Evolutionary conservation across 2,329 filamentous ascomycete genomes (phyloP), one percentile per base, ranked within the genome.

Genomic region (Penicillium frequentans): DNA sequence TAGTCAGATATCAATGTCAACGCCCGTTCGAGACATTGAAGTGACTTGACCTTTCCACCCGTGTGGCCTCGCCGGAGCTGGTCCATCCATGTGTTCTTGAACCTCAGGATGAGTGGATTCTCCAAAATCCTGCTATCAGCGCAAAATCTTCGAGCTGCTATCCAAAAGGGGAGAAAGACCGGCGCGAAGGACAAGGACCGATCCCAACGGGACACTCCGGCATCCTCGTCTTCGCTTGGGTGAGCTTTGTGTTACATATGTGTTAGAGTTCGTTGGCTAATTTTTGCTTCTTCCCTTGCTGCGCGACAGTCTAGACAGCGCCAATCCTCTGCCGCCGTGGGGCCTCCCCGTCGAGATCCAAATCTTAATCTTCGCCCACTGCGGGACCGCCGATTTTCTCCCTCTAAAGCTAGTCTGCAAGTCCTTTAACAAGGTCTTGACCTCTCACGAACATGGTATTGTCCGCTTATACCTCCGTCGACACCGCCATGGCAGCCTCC

Each of bases 321-420:
- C 61, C 35, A 61, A 64, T 44, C 56, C 63, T 39, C 57, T 66
- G 27, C 62, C 67, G 44, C 68, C 65, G 23, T 77, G 75, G 75
- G 74, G 74, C 46, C 68, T 78, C 24, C 75, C 76, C 11, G 73
- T 74, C 54, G 76, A 78, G 54, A 64, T 78, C 37, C 73, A 76
- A 64, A 71, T 78, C 52, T 68, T 67, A 54, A 75, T 78, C 55
- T 77, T 78, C 55, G 68, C 70, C 7, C 67, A 72, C 55, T 78
- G 75, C 62, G 69, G 72, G 35, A 66, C 76, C 56, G 62, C 64
- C 37, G 75, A 77, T 51, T 68, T 76, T 24, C 60, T 70, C 21
- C 63, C 66, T 26, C 54, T 78, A 44, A 75, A 70, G 51, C 73
- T 77, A 13, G 74, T 76, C 52, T 78, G 73, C 62, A 70, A 68